phyloP scores from a whole-genome alignment of 2,329 filamentous ascomycete genomes.

The Trichoderma gracile region DNA sequence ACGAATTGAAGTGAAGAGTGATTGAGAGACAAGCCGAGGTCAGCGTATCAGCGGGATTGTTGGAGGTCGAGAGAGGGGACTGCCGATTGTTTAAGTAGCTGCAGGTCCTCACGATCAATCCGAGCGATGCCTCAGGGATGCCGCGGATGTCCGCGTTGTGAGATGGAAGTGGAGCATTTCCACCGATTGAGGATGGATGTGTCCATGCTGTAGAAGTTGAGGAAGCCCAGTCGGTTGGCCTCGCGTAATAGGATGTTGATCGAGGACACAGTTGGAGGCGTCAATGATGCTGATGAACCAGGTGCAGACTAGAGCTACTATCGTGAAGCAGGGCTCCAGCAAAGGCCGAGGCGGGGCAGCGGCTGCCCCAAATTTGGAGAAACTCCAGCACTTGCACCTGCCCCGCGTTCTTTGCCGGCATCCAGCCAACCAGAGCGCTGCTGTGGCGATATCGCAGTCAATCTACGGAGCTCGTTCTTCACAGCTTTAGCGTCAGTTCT shows the following conservation, averaged over 20 bases:
- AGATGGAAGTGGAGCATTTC: background rate
- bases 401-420: slow-evolving; percentile 11
- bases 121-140: background rate
- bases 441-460: background rate
- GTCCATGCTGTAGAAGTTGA: background rate
- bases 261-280: background rate
- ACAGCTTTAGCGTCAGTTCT: background rate
- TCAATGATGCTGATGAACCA: no score
- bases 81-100: slow-evolving; percentile 13
- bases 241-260: background rate
- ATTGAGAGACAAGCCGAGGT: background rate
- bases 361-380: background rate
- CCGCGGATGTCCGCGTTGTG: background rate
- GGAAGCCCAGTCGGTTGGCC: background rate
- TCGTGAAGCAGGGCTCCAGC: background rate
- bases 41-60: background rate
- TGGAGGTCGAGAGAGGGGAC: background rate
- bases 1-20: background rate
- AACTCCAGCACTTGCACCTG: background rate
- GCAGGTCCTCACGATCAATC: background rate
- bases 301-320: background rate
- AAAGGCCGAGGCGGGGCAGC: slow-evolving; percentile 8
- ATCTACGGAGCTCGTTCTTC: no score
- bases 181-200: background rate
- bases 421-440: background rate